Evolutionary conservation across 441 rosid genomes (phyloP).

Genomic region (Pelargonium myrrhifolium): DNA sequence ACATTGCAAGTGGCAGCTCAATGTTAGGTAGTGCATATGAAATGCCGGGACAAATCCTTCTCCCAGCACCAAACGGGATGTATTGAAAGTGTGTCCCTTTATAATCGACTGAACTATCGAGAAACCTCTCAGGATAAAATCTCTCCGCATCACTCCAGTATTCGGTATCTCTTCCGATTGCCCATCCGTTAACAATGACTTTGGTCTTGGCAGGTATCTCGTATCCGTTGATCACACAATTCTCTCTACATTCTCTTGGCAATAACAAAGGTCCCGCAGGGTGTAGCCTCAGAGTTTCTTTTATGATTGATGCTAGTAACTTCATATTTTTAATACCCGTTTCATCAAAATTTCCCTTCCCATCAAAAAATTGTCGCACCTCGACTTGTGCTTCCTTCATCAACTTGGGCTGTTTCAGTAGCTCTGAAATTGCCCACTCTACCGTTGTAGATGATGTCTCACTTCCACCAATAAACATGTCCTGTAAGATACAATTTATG

Average conservation of each 20-base stretch:
- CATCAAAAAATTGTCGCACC: not conserved
- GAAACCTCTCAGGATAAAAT: not conserved
- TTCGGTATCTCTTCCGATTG: not conserved
- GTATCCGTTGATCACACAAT: not conserved
- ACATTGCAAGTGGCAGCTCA: not conserved
- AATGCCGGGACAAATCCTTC: constrained; percentile 4
- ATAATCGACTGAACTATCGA: not conserved
- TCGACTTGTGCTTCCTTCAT: constrained; percentile 8
- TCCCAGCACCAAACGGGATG: constrained; percentile 7
- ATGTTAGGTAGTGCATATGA: not conserved
- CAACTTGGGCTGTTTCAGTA: not conserved
- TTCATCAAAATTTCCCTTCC: not conserved
- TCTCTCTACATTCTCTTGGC: not conserved
- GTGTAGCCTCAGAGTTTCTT: constrained; percentile 1
- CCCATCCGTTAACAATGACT: not conserved
- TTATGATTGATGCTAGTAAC: not conserved
- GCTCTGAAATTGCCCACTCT: constrained; percentile 8
- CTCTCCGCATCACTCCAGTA: not conserved
- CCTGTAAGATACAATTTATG: constrained; percentile 13
- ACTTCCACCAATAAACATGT: not conserved
- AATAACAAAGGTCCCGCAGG: not conserved
- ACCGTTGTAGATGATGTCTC: constrained; percentile 1
- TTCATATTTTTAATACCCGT: not conserved
- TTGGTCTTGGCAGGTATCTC: not conserved
- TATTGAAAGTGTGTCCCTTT: not conserved